Base-by-base conservation (phyloP, 345 rosid genomes). In the Pugionium dolabratum region DNA sequence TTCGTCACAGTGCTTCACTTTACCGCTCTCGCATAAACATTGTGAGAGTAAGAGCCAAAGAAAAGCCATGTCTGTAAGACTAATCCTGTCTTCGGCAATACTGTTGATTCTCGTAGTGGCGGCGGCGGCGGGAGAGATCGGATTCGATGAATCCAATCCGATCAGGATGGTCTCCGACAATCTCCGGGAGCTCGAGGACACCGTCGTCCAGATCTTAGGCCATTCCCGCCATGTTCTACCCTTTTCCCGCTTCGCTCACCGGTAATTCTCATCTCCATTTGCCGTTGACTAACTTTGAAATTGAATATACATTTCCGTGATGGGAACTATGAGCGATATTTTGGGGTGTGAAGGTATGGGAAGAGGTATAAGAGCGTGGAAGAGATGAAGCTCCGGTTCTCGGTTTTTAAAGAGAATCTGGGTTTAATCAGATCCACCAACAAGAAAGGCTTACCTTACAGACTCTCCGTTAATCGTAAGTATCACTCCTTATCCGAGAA, bases 361-460 rank as follows among this genome's bases (percentile, higher is more conserved):
- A 92, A 86, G 82, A 78, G 51, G 39, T 92, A 89, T 66, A 82
- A 86, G 71, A 83, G 67, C 2, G 81, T 36, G 66, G 85, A 80
- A 66, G 98, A 92, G 79, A 79, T 84, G 37, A 84, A 78, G 82
- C 79, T 81, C 32, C 59, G 97, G 65, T 87, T 87, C 70, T 69
- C 76, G 43, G 71, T 86, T 74, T 89, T 86, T 75, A 71, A 80
- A 4, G 85, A 83, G 72, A 92, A 75, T 73, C 68, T 86, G 71
- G 78, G 82, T 77, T 73, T 89, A 60, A 86, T 93, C 71, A 79
- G 82, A 85, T 86, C 93, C 62, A 84, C 82, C 9, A 87, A 93
- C 75, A 70, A 43, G 48, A 87, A 84, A 71, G 64, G 61, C 44
- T 62, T 93, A 42, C 37, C 96, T 60, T 87, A 87, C 60, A 78